A percentile compares a stretch with the other conserved stretches of the same genome.
Conservation (phyloP, 2,329 filamentous ascomycete genomes). For the Drechmeria coniospora region DNA sequence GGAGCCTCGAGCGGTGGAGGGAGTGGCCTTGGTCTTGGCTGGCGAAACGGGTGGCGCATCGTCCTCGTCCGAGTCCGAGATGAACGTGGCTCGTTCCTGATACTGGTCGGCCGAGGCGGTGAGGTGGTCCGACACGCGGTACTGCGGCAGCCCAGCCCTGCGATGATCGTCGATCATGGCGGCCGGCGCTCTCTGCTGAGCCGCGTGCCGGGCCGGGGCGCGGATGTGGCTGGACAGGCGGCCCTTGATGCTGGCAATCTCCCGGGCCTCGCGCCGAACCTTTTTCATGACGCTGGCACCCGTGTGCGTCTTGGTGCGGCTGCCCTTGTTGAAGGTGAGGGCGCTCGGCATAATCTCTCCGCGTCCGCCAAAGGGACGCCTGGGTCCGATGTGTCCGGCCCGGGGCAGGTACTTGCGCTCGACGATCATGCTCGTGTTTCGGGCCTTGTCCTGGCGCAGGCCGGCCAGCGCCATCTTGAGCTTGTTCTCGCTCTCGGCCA, state of each 20-base stretch:
- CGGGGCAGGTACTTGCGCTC: conserved; percentile 31
- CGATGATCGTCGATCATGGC: conserved; percentile 39
- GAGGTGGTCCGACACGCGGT: conserved; percentile 11
- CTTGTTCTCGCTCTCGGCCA: conserved; percentile 42
- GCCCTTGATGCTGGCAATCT: conserved; percentile 33
- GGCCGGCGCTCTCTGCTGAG: conserved; percentile 32
- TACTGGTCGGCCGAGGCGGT: conserved; percentile 14
- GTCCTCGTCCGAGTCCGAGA: conserved; percentile 23
- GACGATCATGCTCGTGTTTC: conserved; percentile 42
- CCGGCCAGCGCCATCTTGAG: conserved; percentile 42
- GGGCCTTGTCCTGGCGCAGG: conserved; percentile 40
- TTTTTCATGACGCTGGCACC: conserved; percentile 40
- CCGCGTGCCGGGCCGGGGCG: conserved; percentile 16
- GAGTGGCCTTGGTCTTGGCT: conserved; percentile 4
- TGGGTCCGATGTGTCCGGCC: conserved; percentile 18
- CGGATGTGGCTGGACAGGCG: conserved; percentile 21
- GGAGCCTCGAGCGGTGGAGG: too few relatives aligned
- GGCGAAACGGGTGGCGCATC: conserved; percentile 2
- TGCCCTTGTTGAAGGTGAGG: conserved; percentile 30
- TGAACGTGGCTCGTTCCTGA: conserved; percentile 20
- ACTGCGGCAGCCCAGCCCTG: conserved; percentile 24
- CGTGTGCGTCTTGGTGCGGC: conserved; percentile 34
- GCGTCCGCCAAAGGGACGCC: conserved; percentile 12
- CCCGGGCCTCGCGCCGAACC: conserved; percentile 38
- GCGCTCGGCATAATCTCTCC: conserved; percentile 15